Base-by-base conservation (phyloP, 2,329 filamentous ascomycete species). In the Phialophora verrucosa region DNA sequence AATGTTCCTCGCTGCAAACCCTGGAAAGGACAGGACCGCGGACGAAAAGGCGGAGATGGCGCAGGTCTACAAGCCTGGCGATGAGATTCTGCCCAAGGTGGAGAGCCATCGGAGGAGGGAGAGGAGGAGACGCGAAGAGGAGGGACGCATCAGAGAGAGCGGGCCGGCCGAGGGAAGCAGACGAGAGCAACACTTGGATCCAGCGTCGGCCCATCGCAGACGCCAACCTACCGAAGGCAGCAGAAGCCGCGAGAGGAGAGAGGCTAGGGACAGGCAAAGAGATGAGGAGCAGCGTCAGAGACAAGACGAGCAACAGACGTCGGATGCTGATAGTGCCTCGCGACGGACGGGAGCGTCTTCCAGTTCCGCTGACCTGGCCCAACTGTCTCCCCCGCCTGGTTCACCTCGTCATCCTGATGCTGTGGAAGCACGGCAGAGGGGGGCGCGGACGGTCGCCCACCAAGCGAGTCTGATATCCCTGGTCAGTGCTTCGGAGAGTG, bases 381-480 rank as follows among this genome's bases (percentile, higher is more conserved):
- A 55, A 7, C 25, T 65, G 31, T 67, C 69, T 47, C 70, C 70
- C 11, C 69, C 68, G 27, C 32, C 53, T 3, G 58, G 64, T 11
- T 73, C 71, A 23, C 69, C 69, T 7, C 63, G 71, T 29, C 71
- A 73, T 63, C 71, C 71, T 29, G 66, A 72, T 55, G 71, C 71
- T 17, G 74, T 74, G 14, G 68, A 75, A 58, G 74, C 76, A 20
- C 77, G 75, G 54, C 67, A 72, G 47, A 67, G 72, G 35, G 77
- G 80, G 57, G 76, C 79, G 25, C 81, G 90, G 58, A 89, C 88
- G 60, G 84, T 97, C 56, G 92, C 95, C 75, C 94, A 97, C 75
- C 94, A 98, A 80, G 90, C 92, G 0, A 97, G 93, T 65, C 81
- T 98, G 70, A 84, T 93, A 61, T 96, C 91, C 10, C 80, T 98